phyloP scores from a whole-genome alignment of 1,139 yeast genomes.

The Diutina rugosa region DNA sequence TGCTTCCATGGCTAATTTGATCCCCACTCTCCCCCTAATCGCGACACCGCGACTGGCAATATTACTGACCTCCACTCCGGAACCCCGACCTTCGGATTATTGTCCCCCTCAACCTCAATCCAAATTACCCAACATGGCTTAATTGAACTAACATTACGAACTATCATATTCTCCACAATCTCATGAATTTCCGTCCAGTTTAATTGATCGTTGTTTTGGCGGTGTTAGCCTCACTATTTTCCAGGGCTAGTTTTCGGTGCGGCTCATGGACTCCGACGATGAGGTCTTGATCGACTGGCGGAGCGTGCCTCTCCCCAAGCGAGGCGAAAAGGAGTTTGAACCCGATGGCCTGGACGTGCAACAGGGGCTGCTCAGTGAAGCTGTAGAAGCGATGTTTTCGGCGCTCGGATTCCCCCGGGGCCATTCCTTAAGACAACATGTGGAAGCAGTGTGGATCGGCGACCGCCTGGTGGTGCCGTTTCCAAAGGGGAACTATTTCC shows the following conservation, averaged over 20 bases:
- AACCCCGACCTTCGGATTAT: neutral
- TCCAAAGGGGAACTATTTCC: constrained; percentile 63
- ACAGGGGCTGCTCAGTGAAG: constrained; percentile 31
- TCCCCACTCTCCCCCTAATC: neutral
- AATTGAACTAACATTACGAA: neutral
- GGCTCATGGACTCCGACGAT: constrained; percentile 15
- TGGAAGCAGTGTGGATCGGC: constrained; percentile 35
- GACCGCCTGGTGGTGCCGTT: constrained; percentile 31
- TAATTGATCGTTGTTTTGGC: no score
- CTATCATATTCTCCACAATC: neutral
- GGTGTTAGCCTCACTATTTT: no score
- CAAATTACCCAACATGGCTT: neutral
- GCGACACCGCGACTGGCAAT: no score
- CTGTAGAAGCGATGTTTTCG: constrained; percentile 60
- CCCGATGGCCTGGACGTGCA: constrained; percentile 72
- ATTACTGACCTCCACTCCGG: neutral
- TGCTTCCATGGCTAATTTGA: neutral
- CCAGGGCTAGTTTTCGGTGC: neutral
- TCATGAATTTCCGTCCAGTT: neutral
- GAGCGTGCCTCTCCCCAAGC: constrained; percentile 17
- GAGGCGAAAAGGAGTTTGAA: constrained; percentile 82
- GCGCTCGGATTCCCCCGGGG: constrained; percentile 53
- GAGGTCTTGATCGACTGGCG: constrained; percentile 71
- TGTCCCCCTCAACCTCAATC: neutral
- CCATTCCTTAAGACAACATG: constrained; percentile 35